A percentile compares a stretch with the other conserved stretches of the same genome.
These are phyloP conservation scores for Diaporthe sp. DNA, from an alignment of 2,329 filamentous ascomycete species.

Conservation along the genomic window DNA sequence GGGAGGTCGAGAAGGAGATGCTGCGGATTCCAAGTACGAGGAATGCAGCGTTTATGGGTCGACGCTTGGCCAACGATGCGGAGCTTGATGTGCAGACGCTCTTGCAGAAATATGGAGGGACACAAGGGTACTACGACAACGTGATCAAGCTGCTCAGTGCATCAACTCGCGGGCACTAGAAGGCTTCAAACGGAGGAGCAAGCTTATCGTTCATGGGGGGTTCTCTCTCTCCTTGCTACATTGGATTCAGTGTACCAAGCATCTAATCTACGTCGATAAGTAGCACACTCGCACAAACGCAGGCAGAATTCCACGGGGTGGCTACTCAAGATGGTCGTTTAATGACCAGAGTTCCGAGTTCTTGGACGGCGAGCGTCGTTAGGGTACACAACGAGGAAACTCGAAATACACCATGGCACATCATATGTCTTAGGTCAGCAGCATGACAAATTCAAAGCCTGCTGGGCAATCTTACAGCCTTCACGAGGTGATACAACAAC, in stretches of 20 bases:
- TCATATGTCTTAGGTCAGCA: neutral
- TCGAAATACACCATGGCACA: neutral
- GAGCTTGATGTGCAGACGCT: slow-evolving; percentile 59
- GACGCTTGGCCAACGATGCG: slow-evolving; percentile 53
- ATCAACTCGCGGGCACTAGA: slow-evolving; percentile 55
- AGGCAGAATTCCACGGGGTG: neutral
- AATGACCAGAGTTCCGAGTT: neutral
- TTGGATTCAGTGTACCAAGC: neutral
- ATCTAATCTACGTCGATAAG: neutral
- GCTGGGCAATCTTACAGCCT: neutral
- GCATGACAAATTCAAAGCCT: neutral
- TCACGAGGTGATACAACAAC: too few species aligned
- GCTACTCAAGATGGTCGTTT: neutral
- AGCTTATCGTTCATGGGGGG: neutral
- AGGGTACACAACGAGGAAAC: neutral
- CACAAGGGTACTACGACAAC: slow-evolving; percentile 69
- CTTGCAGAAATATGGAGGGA: slow-evolving; percentile 66
- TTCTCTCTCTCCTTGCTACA: neutral
- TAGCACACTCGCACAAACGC: neutral
- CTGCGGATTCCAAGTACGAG: slow-evolving; percentile 92
- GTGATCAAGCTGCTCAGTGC: slow-evolving; percentile 72
- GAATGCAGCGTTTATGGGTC: slow-evolving; percentile 85
- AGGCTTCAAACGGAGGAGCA: neutral
- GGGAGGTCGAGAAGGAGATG: slow-evolving; percentile 84
- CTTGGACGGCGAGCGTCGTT: neutral